Evolutionary conservation across 768 basidiomycete species (phyloP).

Genomic region (Cyclocybe cylindracea): DNA sequence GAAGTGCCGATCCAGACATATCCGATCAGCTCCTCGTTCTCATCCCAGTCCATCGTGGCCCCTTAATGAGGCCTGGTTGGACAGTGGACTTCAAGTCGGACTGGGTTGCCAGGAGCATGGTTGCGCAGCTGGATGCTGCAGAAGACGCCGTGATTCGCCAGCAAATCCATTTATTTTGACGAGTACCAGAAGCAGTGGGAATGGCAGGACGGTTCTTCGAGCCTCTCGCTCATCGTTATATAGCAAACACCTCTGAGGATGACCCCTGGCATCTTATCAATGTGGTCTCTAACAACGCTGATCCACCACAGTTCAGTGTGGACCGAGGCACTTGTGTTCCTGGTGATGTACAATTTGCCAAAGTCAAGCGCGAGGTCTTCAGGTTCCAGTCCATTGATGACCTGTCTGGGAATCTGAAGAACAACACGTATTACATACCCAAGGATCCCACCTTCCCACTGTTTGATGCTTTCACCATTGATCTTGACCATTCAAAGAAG

Average conservation of each 20-base stretch:
- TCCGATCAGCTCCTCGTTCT: constrained; percentile 2
- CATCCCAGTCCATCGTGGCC: not conserved
- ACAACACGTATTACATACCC: not conserved
- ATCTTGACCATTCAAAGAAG: no score
- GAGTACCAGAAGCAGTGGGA: not conserved
- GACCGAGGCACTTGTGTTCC: not conserved
- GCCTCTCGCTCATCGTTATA: constrained; percentile 3
- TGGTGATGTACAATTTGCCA: not conserved
- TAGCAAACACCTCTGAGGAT: not conserved
- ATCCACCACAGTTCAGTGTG: not conserved
- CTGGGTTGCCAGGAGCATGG: constrained; percentile 1
- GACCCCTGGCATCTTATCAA: not conserved
- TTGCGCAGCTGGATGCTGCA: not conserved
- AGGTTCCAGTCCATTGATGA: not conserved
- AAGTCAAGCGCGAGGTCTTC: constrained; percentile 4
- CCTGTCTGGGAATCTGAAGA: not conserved
- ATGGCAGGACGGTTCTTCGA: constrained; percentile 5
- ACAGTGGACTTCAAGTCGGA: constrained; percentile 7
- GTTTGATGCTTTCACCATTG: not conserved
- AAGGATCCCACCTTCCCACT: not conserved
- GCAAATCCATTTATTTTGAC: not conserved
- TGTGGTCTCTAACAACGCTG: not conserved
- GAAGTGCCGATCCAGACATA: not conserved
- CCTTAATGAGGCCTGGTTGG: not conserved
- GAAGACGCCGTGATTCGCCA: constrained; percentile 1